phyloP scores from a whole-genome alignment of 495 filamentous ascomycete genomes.

The Mycothermus thermophilus region DNA sequence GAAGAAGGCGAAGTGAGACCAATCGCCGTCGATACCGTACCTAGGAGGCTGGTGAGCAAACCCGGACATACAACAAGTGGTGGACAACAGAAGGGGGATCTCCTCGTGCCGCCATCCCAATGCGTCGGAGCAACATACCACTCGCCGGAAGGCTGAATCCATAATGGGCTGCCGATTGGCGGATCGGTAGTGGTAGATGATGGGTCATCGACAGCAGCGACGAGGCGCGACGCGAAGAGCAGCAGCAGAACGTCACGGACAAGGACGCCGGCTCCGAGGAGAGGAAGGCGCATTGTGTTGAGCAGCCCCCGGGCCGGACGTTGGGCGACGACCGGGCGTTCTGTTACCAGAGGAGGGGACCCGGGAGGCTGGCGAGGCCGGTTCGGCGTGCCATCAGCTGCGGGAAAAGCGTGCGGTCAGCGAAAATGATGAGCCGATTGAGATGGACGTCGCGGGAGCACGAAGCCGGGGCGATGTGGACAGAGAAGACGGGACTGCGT shows the following conservation, averaged over 20 bases:
- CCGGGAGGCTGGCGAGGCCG: constrained; percentile 18
- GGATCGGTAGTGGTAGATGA: too few species aligned
- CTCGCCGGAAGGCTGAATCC: constrained; percentile 29
- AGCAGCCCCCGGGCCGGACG: constrained; percentile 14
- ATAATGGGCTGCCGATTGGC: constrained; percentile 15
- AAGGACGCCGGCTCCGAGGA: constrained; percentile 21
- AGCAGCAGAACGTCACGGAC: constrained; percentile 27
- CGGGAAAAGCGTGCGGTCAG: constrained; percentile 7
- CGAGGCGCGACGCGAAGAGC: constrained; percentile 21
- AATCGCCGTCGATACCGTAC: constrained; percentile 39
- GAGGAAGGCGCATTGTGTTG: constrained; percentile 22
- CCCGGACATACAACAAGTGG: too few species aligned
- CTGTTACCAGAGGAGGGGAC: constrained; percentile 17
- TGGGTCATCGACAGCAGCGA: constrained; percentile 12
- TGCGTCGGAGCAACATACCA: constrained; percentile 33
- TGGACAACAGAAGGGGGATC: too few species aligned
- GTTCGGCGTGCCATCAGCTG: constrained; percentile 22
- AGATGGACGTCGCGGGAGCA: too few species aligned
- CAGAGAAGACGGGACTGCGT: background rate
- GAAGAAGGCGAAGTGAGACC: constrained; percentile 39
- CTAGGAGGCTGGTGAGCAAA: constrained; percentile 18
- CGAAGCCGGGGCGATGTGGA: background rate
- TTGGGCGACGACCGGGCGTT: constrained; percentile 7
- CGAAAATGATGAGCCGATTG: too few species aligned
- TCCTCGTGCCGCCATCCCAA: too few species aligned